These are phyloP conservation scores for Protea cynaroides DNA, from an alignment of 164 flowering plant species.

Conservation along the genomic window DNA sequence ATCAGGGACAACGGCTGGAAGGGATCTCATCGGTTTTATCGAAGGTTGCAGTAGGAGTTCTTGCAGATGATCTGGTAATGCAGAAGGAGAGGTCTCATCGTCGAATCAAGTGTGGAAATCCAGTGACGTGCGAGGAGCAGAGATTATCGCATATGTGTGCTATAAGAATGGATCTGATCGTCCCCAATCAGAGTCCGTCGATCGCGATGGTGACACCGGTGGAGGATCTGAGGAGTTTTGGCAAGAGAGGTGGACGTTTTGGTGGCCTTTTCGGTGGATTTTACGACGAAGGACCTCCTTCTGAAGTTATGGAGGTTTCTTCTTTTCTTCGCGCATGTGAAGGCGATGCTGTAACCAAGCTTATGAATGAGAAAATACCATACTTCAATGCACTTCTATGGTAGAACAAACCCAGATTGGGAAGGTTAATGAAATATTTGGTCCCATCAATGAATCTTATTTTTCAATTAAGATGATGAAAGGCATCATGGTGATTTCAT, in stretches of 20 bases:
- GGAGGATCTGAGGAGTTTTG: too few relatives aligned
- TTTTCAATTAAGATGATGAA: slow-evolving; percentile 95
- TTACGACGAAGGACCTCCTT: slow-evolving; percentile 81
- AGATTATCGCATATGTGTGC: too few relatives aligned
- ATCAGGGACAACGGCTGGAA: too few relatives aligned
- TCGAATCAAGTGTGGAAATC: too few relatives aligned
- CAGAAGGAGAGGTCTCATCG: too few relatives aligned
- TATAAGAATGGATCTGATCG: too few relatives aligned
- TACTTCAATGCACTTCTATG: slow-evolving; percentile 92
- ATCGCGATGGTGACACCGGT: too few relatives aligned
- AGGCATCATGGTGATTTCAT: slow-evolving; percentile 88
- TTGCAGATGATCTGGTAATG: too few relatives aligned
- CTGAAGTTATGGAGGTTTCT: slow-evolving; percentile 78
- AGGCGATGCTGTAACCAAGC: slow-evolving; percentile 95
- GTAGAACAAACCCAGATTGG: slow-evolving; percentile 94
- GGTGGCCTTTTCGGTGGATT: slow-evolving; percentile 36
- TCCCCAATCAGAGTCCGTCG: too few relatives aligned
- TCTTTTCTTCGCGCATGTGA: slow-evolving; percentile 85
- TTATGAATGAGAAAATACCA: slow-evolving; percentile 83
- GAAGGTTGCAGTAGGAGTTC: too few relatives aligned
- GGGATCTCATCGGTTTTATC: too few relatives aligned
- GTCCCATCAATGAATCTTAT: slow-evolving; percentile 89
- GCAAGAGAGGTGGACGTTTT: slow-evolving; percentile 31
- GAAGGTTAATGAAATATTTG: slow-evolving; percentile 95
- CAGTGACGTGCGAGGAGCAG: too few relatives aligned